These are phyloP conservation scores for Iris macrosiphon DNA, from an alignment of 106 monocot species.

Conservation along the genomic window DNA sequence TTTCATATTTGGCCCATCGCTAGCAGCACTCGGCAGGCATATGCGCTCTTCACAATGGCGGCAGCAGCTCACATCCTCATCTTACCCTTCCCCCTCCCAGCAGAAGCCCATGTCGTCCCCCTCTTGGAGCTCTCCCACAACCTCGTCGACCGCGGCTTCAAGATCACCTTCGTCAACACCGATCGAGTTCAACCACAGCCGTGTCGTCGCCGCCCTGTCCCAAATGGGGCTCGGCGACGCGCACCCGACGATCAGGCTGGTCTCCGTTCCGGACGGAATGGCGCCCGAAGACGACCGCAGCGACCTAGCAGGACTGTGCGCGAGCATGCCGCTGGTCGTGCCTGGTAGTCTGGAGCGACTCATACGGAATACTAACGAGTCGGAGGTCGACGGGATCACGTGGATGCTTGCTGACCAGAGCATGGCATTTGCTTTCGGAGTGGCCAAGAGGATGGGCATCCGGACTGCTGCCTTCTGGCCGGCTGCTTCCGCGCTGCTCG, in stretches of 20 bases:
- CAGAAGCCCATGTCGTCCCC: conserved; percentile 32
- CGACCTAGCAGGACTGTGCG: conserved; percentile 6
- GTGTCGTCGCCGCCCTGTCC: conserved; percentile 2
- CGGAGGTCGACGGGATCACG: conserved; percentile 8
- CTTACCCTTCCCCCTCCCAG: conserved; percentile 20
- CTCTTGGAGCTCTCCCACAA: conserved; percentile 23
- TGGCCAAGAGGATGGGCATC: conserved; percentile 11
- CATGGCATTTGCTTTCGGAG: no score
- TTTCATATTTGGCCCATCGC: no score
- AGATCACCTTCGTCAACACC: no score
- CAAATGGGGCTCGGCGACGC: no score
- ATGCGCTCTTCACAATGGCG: no score
- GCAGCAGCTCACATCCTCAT: no score
- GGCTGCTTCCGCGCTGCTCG: no score
- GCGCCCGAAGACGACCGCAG: conserved; percentile 11
- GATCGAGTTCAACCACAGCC: conserved; percentile 25
- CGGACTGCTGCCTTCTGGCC: conserved; percentile 10
- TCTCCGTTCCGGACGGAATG: no score
- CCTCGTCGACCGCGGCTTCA: conserved; percentile 20
- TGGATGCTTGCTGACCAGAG: conserved; percentile 23
- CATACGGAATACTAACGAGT: background rate
- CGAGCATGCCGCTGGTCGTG: background rate
- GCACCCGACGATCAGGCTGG: background rate
- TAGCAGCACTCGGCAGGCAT: no score
- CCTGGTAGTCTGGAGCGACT: no score